Evolutionary conservation across 495 filamentous ascomycete genomes (phyloP), one percentile per base, ranked within the genome.

Genomic region (Tricharina praecox): DNA sequence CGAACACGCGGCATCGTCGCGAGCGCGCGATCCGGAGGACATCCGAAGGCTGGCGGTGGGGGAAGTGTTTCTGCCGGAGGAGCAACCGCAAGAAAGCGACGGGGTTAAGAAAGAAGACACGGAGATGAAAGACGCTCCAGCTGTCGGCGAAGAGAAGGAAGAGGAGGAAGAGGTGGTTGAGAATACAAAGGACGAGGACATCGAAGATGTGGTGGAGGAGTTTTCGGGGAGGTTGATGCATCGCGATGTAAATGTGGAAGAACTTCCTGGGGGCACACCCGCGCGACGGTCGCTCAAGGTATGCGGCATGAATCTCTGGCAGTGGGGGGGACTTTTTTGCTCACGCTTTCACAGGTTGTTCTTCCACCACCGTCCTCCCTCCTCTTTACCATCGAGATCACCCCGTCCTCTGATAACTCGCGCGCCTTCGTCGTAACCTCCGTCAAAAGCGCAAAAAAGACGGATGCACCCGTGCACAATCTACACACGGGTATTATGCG

Each of bases 371-470:
- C 56, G 0, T 38, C 54, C 11, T 47, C 53, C 21, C 33, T 59
- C 19, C 34, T 53, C 8, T 59, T 59, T 46, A 58, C 56, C 1
- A 9, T 59, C 33, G 55, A 58, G 19, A 54, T 59, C 32, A 48
- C 47, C 3, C 56, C 44, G 23, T 43, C 38, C 26, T 3, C 49
- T 19, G 46, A 53, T 11, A 47, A 38, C 10, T 23, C 54, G n/a
- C 54, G 54, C 5, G 53, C 53, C 24, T 58, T 58, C 47, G 55
- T 57, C 21, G 55, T 58, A 23, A 58, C 53, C 23, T 58, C 55
- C 7, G 24, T 58, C 24, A n/a, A 24, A 26, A 58, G 54, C 23
- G 28, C 50, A 7, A 58, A 51, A 37, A 41, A 57, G 18, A 50
- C 54, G 2, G 50, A 50, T 16, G n/a, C 33, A 4, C 47, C 47